Percentiles rank a stretch among this genome's conserved stretches.
Evolutionary conservation across 1,284 basidiomycete species (phyloP).

Genomic region (Abortiporus biennis): DNA sequence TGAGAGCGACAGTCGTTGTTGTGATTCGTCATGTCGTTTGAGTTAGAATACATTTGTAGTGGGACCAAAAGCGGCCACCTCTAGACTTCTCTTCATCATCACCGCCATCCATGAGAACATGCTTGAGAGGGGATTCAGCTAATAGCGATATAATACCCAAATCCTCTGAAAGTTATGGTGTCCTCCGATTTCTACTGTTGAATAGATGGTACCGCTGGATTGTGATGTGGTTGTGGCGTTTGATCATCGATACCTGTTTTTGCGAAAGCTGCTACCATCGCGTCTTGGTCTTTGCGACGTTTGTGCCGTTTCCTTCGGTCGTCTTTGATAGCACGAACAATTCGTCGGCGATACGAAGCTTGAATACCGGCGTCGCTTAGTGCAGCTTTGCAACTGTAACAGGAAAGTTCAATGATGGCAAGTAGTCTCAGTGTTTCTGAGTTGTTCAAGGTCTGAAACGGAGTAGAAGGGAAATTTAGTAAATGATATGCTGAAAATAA

Average conservation of each 20-base stretch:
- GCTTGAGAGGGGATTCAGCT: no score
- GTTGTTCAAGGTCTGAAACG: conserved; percentile 63
- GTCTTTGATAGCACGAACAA: conserved; percentile 73
- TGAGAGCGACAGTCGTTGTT: no score
- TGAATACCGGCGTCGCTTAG: conserved; percentile 58
- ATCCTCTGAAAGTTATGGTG: no score
- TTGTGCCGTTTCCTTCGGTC: conserved; percentile 72
- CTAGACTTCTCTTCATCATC: no score
- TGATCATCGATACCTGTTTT: conserved; percentile 43
- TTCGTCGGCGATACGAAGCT: conserved; percentile 55
- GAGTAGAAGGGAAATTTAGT: conserved; percentile 4
- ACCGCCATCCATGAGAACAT: no score
- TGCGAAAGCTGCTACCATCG: conserved; percentile 72
- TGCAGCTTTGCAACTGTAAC: conserved; percentile 65
- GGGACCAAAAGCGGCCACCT: no score
- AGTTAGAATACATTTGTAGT: no score
- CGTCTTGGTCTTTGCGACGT: conserved; percentile 73
- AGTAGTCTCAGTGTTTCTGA: conserved; percentile 73
- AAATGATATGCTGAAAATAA: background rate
- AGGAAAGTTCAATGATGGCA: conserved; percentile 75
- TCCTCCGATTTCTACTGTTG: no score
- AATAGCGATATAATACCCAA: no score
- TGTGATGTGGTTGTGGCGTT: conserved; percentile 6
- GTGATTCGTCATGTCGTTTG: no score
- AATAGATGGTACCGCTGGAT: no score